Conservation (phyloP, 192 early-diverging fungal genomes). For the Thamnidium elegans region DNA sequence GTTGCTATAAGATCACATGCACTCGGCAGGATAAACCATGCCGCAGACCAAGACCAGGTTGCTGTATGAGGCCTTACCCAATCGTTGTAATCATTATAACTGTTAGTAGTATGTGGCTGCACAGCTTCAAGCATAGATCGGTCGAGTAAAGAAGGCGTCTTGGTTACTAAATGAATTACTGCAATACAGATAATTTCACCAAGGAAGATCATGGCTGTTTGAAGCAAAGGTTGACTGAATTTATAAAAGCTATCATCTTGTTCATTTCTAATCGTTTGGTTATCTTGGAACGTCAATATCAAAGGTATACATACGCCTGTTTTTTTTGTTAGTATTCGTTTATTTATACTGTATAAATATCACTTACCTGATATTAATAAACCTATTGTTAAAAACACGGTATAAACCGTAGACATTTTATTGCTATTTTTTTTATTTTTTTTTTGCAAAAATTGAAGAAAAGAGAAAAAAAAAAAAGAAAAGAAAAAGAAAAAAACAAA, state of each 20-base stretch:
- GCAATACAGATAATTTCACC: constrained; percentile 31
- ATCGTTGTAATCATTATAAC: constrained; percentile 1
- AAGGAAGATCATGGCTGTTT: constrained; percentile 32
- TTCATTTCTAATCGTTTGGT: constrained; percentile 5
- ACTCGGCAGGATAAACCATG: constrained; percentile 28
- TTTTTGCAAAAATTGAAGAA: not conserved
- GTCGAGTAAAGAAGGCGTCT: constrained; percentile 19
- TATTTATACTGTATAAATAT: not conserved
- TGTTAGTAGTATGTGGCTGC: not conserved
- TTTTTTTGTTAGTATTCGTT: not conserved
- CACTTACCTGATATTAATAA: constrained; percentile 11
- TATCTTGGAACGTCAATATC: constrained; percentile 27
- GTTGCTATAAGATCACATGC: constrained; percentile 27
- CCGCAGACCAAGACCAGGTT: constrained; percentile 10
- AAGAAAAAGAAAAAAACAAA: not conserved
- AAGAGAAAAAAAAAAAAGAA: not conserved
- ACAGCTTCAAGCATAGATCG: constrained; percentile 17
- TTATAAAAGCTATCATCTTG: not conserved
- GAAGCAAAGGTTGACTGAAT: constrained; percentile 29
- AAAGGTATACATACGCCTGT: constrained; percentile 32
- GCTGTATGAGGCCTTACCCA: constrained; percentile 15
- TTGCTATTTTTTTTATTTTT: not conserved
- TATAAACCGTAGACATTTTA: constrained; percentile 10
- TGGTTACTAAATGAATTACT: constrained; percentile 21
- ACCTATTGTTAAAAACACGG: constrained; percentile 16